A percentile compares a stretch with the other conserved stretches of the same genome.
These are phyloP conservation scores for Lipomyces starkeyi DNA, from an alignment of 805 yeast genomes.

Conservation along the genomic window DNA sequence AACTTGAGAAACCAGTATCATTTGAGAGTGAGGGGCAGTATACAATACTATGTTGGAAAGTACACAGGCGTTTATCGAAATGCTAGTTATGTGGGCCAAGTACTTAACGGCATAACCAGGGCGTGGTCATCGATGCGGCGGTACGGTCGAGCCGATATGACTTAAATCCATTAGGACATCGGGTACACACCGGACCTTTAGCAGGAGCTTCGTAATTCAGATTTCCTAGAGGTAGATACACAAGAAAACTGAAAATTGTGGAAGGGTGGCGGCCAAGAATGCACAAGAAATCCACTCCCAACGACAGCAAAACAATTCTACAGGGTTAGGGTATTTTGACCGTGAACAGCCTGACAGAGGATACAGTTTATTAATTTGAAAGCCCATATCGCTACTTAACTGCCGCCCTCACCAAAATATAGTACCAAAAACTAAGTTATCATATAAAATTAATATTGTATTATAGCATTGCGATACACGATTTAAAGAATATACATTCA, in stretches of 20 bases:
- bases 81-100: background rate
- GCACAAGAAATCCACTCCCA: background rate
- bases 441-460: background rate
- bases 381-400: no score
- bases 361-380: no score
- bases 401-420: no score
- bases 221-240: background rate
- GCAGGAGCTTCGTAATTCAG: background rate
- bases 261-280: background rate
- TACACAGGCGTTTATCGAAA: background rate
- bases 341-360: no score
- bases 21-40: background rate
- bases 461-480: no score
- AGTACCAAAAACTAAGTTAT: no score
- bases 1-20: background rate
- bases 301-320: no score
- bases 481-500: background rate
- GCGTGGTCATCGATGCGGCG: background rate
- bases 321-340: no score
- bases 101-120: background rate
- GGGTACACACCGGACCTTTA: background rate
- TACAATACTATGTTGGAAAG: background rate
- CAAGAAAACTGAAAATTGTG: background rate
- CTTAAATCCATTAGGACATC: background rate
- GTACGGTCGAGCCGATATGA: background rate